These are phyloP conservation scores for Phytopythium aichiense DNA, from an alignment of 352 stramenopile genomes.

Conservation along the genomic window DNA sequence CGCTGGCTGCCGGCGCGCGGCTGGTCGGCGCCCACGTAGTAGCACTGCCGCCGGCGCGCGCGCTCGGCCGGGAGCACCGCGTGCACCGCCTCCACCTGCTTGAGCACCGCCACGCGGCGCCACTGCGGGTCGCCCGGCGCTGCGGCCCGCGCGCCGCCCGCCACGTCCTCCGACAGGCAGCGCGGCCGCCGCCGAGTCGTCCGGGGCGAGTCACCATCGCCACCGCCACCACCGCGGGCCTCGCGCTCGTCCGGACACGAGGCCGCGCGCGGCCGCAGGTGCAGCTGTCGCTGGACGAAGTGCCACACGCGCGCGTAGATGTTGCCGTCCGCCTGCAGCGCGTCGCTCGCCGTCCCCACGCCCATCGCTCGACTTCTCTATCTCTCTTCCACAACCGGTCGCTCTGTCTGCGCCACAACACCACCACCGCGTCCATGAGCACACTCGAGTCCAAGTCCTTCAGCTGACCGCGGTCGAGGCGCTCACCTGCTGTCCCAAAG, in stretches of 20 bases:
- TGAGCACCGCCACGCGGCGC: slow-evolving; percentile 11
- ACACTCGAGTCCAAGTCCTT: too few species aligned
- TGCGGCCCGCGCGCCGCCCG: background rate
- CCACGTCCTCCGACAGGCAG: slow-evolving; percentile 3
- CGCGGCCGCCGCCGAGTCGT: slow-evolving; percentile 2
- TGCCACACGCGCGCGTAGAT: slow-evolving; percentile 34
- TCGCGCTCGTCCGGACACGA: slow-evolving; percentile 26
- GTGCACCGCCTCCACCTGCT: slow-evolving; percentile 1
- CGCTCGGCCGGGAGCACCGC: slow-evolving; percentile 7
- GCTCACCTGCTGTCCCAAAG: too few species aligned
- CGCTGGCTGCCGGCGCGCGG: slow-evolving; percentile 10
- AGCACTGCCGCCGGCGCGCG: slow-evolving; percentile 3
- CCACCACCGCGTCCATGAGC: too few species aligned
- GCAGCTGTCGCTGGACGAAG: slow-evolving; percentile 34
- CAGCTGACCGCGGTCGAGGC: too few species aligned
- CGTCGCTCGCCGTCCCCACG: background rate
- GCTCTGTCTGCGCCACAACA: too few species aligned
- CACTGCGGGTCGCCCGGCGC: background rate
- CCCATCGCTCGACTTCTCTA: background rate
- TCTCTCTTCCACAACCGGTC: too few species aligned
- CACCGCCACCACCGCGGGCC: background rate
- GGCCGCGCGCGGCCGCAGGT: slow-evolving; percentile 24
- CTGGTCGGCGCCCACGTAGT: background rate
- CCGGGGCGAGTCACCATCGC: background rate
- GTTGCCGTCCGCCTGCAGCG: slow-evolving; percentile 3